Evolutionary conservation across 345 rosid species (phyloP), one percentile per base, ranked within the genome.

Genomic region (Eucalyptus fibrosa): DNA sequence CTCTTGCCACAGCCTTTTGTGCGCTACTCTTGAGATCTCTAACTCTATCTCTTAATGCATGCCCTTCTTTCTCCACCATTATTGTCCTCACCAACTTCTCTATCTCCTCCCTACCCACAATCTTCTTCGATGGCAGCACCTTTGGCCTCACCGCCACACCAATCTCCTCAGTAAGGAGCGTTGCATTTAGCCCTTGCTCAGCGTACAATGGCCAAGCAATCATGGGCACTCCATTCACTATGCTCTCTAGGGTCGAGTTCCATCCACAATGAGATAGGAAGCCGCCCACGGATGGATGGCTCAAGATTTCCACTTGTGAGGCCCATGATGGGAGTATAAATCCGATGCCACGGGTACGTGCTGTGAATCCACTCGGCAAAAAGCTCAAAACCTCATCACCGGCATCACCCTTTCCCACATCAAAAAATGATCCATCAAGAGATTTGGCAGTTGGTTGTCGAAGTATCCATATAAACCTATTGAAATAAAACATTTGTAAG

Each of bases 221-320:
- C 60, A 55, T 55, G 60, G 60, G 26, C 60, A 55, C 60, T 55
- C 60, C 60, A 55, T 55, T 55, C 60, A 19, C 60, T 55, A 55
- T 55, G 60, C 60, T 55, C 60, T 55, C 60, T 55, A 55, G 26
- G 60, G 60, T 55, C 28, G 26, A 55, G 26, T 55, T 55, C 60
- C 99, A 96, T 3, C 98, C 97, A 18, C 96, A 93, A 50, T 97
- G 98, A 2, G 97, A 92, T 16, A 96, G 65, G 89, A 93, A 97
- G 23, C 95, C 97, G 8, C 97, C 99, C 13, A 94, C 92, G 1
- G 98, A 91, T 42, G 88, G 90, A n/a, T 96, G 98, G 45, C 87
- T 86, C 69, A 97, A 77, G 26, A 95, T 93, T 30, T 95, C 94
- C 4, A 88, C 86, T 59, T 96, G 98, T n/a, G 96, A 96, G 9